Evolutionary conservation across 148 eudicot species (phyloP), one percentile per base, ranked within the genome.

Genomic region (Cornus kousa): DNA sequence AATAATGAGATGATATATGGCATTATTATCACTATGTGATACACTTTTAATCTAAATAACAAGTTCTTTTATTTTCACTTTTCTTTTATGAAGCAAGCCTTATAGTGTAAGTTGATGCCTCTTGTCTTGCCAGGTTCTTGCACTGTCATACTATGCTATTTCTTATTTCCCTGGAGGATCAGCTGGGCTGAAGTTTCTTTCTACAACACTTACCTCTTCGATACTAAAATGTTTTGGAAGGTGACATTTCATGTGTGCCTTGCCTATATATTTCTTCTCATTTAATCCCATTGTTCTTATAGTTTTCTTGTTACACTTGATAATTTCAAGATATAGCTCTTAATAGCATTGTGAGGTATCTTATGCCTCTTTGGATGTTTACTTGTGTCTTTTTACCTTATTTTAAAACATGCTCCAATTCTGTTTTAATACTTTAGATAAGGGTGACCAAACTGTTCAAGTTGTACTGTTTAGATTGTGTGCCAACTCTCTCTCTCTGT

Each of bases 121-220:
- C 32, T 71, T 68, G 40, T 77, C 28, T 74, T 71, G 40, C 39
- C 64, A 89, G 92, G 90, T 89, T 73, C 85, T 89, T 78, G 89
- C 92, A 31, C 84, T 89, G 72, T 81, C 82, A 23, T 87, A 89
- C 74, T 89, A 89, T 80, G 88, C 81, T n/a, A 83, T 89, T 68
- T 89, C 92, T 46, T 89, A 89, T 85, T 89, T 89, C 75, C 92
- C 92, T 43, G 92, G 90, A 79, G 92, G 92, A 74, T 89, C 90
- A 5, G 81, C 87, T 33, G 92, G 92, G 5, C 6, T 89, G 82
- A 89, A 81, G 77, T 85, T 89, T 69, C 87, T 89, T 28, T 85
- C 90, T 24, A 87, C 92, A 20, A 77, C 87, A 14, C 85, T 89
- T 5, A 74, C 87, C 24, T 82, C 87, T 35, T 85, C 92, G 10